Percentiles rank a stretch among this genome's conserved stretches.
These are phyloP conservation scores for Uronychia binucleata DNA, from an alignment of 73 alveolate species.

Conservation along the genomic window DNA sequence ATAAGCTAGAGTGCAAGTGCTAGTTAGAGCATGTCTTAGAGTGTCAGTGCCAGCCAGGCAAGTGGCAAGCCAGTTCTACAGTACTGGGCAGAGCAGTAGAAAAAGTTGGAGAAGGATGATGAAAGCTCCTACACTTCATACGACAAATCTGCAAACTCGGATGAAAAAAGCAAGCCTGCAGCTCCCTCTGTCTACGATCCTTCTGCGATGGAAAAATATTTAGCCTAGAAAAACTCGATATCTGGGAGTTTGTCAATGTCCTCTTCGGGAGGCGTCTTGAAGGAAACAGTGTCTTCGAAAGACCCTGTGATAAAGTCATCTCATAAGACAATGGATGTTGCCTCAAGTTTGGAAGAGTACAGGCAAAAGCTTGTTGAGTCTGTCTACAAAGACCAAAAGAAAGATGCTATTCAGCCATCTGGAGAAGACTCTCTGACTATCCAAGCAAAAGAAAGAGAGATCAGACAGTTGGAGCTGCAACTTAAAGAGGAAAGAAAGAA, in stretches of 20 bases:
- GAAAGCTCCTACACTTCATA: not conserved
- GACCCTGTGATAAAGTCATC: constrained; percentile 18
- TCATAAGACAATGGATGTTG: not conserved
- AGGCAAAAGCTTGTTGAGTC: constrained; percentile 6
- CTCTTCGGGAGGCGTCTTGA: not conserved
- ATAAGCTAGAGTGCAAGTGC: constrained; percentile 43
- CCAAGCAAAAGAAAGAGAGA: constrained; percentile 1
- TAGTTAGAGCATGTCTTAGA: not conserved
- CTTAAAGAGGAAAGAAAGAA: constrained; percentile 34
- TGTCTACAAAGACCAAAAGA: constrained; percentile 8
- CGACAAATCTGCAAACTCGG: not conserved
- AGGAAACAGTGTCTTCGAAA: not conserved
- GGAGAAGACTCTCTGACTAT: constrained; percentile 15
- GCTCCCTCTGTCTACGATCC: constrained; percentile 8
- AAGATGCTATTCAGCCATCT: constrained; percentile 11
- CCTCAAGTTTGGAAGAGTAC: not conserved
- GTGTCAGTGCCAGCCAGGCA: not conserved
- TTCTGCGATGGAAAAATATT: constrained; percentile 44
- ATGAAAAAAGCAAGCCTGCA: not conserved
- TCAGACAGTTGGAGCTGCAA: constrained; percentile 24
- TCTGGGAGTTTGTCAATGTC: constrained; percentile 12
- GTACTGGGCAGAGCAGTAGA: constrained; percentile 33
- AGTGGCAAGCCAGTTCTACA: constrained; percentile 7
- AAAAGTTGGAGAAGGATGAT: constrained; percentile 4
- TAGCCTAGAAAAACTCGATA: constrained; percentile 17